Percentiles rank a stretch among this genome's conserved stretches.
Evolutionary conservation across 176 grass and related monocot genomes (phyloP).

Genomic region (Musa troglodytarum): DNA sequence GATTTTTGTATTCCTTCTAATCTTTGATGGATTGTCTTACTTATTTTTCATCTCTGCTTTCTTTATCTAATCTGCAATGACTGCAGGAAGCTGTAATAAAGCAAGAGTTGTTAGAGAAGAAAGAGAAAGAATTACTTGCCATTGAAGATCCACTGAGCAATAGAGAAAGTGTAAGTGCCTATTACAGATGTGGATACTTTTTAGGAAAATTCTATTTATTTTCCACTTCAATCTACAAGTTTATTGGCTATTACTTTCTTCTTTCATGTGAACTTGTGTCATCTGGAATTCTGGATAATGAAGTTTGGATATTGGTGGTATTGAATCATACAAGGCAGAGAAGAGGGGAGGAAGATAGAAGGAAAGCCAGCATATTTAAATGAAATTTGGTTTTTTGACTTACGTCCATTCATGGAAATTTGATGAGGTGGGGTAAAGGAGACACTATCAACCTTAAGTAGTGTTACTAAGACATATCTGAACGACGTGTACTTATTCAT

Average conservation of each 20-base stretch:
- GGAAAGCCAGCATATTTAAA: too few relatives aligned
- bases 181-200: neutral
- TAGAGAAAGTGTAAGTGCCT: conserved; percentile 7
- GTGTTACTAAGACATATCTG: too few relatives aligned
- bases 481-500: too few relatives aligned
- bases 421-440: too few relatives aligned
- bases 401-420: too few relatives aligned
- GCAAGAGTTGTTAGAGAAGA: neutral
- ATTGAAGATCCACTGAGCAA: neutral
- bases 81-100: neutral
- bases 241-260: neutral
- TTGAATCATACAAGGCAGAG: too few relatives aligned
- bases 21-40: neutral
- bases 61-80: neutral
- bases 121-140: conserved; percentile 1
- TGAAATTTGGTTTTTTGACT: too few relatives aligned
- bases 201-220: neutral
- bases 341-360: too few relatives aligned
- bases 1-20: neutral
- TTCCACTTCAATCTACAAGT: neutral
- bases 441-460: too few relatives aligned
- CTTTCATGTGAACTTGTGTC: neutral
- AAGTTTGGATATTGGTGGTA: neutral
- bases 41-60: neutral
- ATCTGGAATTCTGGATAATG: neutral